Base-by-base conservation (phyloP, 108 stramenopile genomes). In the Skeletonema grethae region DNA sequence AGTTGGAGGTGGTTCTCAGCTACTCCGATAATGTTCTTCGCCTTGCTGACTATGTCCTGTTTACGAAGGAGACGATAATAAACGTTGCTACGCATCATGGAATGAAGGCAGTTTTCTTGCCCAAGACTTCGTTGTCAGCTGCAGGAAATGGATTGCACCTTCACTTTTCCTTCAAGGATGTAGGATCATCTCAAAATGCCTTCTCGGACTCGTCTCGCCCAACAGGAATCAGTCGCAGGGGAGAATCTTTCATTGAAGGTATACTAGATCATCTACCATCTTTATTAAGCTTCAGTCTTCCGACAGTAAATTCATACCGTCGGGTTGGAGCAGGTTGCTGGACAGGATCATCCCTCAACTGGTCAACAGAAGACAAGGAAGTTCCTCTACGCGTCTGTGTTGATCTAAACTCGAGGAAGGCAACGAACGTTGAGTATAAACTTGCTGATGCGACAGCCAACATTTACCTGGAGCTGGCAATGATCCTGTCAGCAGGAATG, bases 321-420 rank as follows among this genome's bases (percentile, higher is more conserved):
- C 79, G 93, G 9, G 74, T 92, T 35, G 93, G 93, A 12, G 73
- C 78, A 13, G 93, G 93, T 11, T 94, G 93, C 65, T 94, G 90
- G 90, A 94, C 93, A 20, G 93, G 93, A 20, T 65, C 64, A 56
- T 25, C 43, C 22, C 82, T 92, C 20, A 81, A 76, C 18, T 94
- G 93, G 93, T 80, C 82, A 13, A 57, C 84, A 11, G 93, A 94
- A 72, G 90, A 91, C 67, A 94, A 94, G 75, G 90, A 91, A 63
- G 69, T 67, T 24, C 85, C 86, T 30, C 24, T 94, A 16, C 87
- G 93, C 12, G 86, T 94, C 12, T 90, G 88, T 75, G 15, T 77
- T 1, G 81, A 79, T 57, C 64, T 84, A 59, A 36, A 46, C 16
- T 74, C 85, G 10, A 16, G 61, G 24, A 64, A 78, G 57, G 80